Evolutionary conservation across 1,284 basidiomycete species (phyloP).

Genomic region (Neonothopanus nambi): DNA sequence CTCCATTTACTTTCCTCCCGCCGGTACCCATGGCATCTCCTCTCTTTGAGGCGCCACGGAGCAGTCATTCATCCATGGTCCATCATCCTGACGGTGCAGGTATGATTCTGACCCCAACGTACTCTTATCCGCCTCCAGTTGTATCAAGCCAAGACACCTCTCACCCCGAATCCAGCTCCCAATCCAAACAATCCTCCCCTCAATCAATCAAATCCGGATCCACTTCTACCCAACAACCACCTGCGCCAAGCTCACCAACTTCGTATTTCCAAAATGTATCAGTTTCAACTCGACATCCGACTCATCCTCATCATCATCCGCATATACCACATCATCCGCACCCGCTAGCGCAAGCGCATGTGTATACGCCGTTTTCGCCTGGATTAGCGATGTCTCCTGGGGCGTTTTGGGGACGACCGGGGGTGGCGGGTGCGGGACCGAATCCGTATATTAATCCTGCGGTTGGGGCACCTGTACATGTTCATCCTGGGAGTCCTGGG

Average conservation of each 20-base stretch:
- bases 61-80: background rate
- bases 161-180: background rate
- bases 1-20: constrained; percentile 67
- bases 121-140: background rate
- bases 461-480: constrained; percentile 66
- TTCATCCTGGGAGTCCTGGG: constrained; percentile 17
- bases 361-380: constrained; percentile 54
- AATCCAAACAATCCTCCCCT: background rate
- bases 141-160: background rate
- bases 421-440: constrained; percentile 36
- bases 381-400: constrained; percentile 73
- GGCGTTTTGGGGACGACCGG: constrained; percentile 62
- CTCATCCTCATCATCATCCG: background rate
- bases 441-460: constrained; percentile 68
- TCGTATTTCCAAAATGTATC: constrained; percentile 11
- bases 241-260: background rate
- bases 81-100: background rate
- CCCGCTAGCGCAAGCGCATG: constrained; percentile 6
- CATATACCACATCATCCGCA: background rate
- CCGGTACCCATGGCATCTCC: constrained; percentile 28
- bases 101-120: constrained; percentile 5
- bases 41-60: background rate
- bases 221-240: background rate
- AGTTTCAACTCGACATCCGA: background rate
- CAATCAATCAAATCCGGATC: background rate